Base-by-base conservation (phyloP, 768 basidiomycete species). In the Rhodotorula paludigena region DNA sequence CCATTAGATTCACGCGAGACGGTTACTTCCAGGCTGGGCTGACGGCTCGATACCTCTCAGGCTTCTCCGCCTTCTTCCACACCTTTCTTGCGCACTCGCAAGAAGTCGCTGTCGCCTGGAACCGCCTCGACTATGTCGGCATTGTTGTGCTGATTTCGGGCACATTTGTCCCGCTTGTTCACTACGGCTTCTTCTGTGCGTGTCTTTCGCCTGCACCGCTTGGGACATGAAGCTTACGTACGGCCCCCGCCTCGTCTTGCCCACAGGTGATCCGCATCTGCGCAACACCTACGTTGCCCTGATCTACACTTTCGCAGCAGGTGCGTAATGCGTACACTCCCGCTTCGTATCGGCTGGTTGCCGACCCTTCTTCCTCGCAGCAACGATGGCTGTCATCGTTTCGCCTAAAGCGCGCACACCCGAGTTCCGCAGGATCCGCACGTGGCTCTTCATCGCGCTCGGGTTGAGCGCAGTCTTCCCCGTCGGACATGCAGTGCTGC, bases 351-450 rank as follows among this genome's bases (percentile, higher is more conserved):
- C n/a, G n/a, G n/a, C n/a, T n/a, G n/a, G n/a, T n/a, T n/a, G n/a
- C n/a, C n/a, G n/a, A 28, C 54, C 41, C 45, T 5, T 35, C 33
- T 12, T n/a, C 16, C 38, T 53, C n/a, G 61, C 74, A 89, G 87
- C 82, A 64, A 84, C 87, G 15, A 83, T 85, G n/a, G 86, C 84
- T 78, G 83, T 89, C 74, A 89, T 92, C 41, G 81, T 92, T 30
- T 83, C 86, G 57, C 89, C 90, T 10, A 84, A 87, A 75, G 90
- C 90, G 76, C 81, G 86, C 30, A 87, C 85, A 68, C 86, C 89
- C 9, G 83, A 84, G 5, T 87, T 88, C 76, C 83, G 90, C 33
- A 84, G 86, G 72, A 84, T 87, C 56, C 85, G 92, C 33, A 92
- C 90, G 21, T 77, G 80, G 42, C 84, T 90, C 23, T 96, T 93